Percentiles rank a stretch among this genome's conserved stretches.
These are phyloP conservation scores for Scleroderma citrinum DNA, from an alignment of 768 basidiomycete species.

Conservation along the genomic window DNA sequence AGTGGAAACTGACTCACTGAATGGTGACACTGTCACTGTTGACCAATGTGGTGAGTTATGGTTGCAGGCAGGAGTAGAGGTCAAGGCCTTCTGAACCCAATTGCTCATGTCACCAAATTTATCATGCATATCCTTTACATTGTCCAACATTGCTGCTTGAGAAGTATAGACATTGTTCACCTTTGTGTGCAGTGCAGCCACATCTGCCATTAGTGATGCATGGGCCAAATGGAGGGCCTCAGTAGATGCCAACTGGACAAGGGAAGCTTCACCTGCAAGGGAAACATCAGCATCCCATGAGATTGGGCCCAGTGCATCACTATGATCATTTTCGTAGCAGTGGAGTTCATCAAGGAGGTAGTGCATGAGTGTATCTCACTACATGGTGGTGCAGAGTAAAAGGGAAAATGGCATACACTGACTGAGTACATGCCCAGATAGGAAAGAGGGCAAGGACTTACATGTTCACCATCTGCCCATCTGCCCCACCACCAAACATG, in stretches of 20 bases:
- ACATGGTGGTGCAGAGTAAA: not conserved
- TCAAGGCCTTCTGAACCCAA: not conserved
- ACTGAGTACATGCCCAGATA: not conserved
- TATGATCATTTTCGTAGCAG: constrained; percentile 21
- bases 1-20: too few species aligned
- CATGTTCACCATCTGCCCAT: constrained; percentile 35
- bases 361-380: constrained; percentile 4
- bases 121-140: not conserved
- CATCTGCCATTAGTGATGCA: not conserved
- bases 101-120: not conserved
- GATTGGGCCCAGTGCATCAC: constrained; percentile 6
- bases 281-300: not conserved
- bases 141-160: too few species aligned
- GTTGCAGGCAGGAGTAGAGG: too few species aligned
- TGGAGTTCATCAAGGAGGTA: constrained; percentile 27
- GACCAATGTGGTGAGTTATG: too few species aligned
- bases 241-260: not conserved
- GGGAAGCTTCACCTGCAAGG: not conserved
- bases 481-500: constrained; percentile 38
- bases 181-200: too few species aligned
- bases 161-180: too few species aligned
- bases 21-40: too few species aligned
- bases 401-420: not conserved
- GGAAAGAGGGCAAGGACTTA: constrained; percentile 10
- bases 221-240: not conserved